Evolutionary conservation across 129 eudicot genomes (phyloP), one percentile per base, ranked within the genome.

Genomic region (Artemisia tridentata): DNA sequence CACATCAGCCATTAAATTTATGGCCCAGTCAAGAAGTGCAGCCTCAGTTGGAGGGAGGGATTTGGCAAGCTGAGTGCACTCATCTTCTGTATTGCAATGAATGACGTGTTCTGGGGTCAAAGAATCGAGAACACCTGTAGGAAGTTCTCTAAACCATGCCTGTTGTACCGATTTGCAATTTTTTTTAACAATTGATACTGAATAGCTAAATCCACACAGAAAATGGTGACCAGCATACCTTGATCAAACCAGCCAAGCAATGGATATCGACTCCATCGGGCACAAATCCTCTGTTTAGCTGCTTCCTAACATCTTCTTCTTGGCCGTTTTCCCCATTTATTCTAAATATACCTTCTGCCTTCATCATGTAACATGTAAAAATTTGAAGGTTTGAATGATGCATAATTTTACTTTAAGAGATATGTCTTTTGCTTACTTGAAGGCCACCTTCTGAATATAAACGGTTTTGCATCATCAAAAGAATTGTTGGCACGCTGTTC

Each of bases 141-240:
- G 98, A 63, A 92, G 98, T 69, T 92, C 98, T 84, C 98, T 85
- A 74, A 92, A 92, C 98, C 96, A 92, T 5, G 98, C 96, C 98
- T 92, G 83, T 69, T 54, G 13, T 18, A 54, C 47, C 64, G 2
- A 5, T 51, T 63, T 23, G 12, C 16, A 5, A 6, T 63, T 41
- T 17, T 61, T 59, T 12, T 25, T 46, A 14, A 38, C 45, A 38
- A 38, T 51, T 48, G 19, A n/a, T 53, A 51, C 41, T n/a, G 51
- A 45, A 12, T 68, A 13, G 15, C 54, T 31, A 63, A 63, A 52
- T 3, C 11, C 7, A 59, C 61, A 34, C 50, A 19, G 16, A 27
- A 3, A 51, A 76, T 38, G n/a, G 49, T 60, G 18, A 31, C 29
- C 11, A 0, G 16, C 1, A 45, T 72, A 72, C 96, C 98, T 92